Evolutionary conservation across 768 basidiomycete species (phyloP), one percentile per base, ranked within the genome.

Genomic region (Podaxis sp.): DNA sequence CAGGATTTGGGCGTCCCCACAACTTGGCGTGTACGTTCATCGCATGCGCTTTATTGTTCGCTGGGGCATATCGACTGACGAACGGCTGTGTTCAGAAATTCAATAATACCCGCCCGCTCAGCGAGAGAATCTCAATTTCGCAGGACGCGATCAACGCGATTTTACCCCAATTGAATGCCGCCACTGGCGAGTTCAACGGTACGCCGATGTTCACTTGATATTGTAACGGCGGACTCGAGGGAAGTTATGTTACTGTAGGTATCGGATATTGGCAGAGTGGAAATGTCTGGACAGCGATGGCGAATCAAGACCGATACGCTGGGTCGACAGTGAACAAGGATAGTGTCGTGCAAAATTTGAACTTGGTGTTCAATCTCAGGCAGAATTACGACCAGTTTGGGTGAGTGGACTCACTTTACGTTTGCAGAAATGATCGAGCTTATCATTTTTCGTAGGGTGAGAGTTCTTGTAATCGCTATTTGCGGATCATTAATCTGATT

Each of bases 251-350:
- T n/a, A n/a, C n/a, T n/a, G n/a, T n/a, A 81, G 82, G 77, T 5
- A 76, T 84, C 42, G 75, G 79, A 40, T 83, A 75, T 61, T 83
- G 83, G 82, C 81, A 83, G 64, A 72, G 79, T 23, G 83, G 73
- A 1, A 84, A 83, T 54, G 81, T 77, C 9, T 80, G 73, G 69
- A 79, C 81, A 16, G 77, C 75, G n/a, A 73, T 80, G 71, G 82
- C 79, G 1, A 80, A 82, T 50, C 77, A 79, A 38, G 81, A 82
- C 61, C 66, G 71, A 32, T 68, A 73, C 11, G 69, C 77, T 1
- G 69, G 70, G n/a, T 75, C 71, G 7, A 77, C 67, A 4, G 70
- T 68, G 11, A 77, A 79, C 61, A 64, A 78, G 59, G 70, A 67
- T 0, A 61, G 64, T 21, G 80, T 82, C 11, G 67, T 76, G 5